Base-by-base conservation (phyloP, 2,329 filamentous ascomycete species). In the Epichloe typhina region DNA sequence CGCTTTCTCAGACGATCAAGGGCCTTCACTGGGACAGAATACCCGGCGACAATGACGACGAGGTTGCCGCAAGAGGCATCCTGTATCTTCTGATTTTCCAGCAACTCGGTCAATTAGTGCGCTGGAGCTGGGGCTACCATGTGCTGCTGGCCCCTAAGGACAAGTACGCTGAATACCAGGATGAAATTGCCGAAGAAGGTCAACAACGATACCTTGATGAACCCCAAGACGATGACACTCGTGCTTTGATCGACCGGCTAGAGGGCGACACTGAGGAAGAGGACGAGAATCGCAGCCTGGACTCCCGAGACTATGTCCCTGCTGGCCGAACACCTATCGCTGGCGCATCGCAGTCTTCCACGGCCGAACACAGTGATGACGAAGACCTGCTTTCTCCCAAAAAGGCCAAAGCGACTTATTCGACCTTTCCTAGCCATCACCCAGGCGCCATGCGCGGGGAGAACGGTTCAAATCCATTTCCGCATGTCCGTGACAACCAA, bases 111-210 rank as follows among this genome's bases (percentile, higher is more conserved):
- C 93, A 98, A 68, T 73, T 97, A 26, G 83, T 98, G 19, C 81
- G 93, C 53, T 98, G 93, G 93, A 96, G 88, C 55, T 98, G 93
- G 93, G 93, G 93, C 11, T 97, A 95, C 66, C 89, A 95, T 60
- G 83, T 97, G 38, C 74, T 98, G 17, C 74, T 98, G n/a, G 90
- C 90, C 17, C 88, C 91, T 17, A 85, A 88, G 57, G 81, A 84
- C 46, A 79, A 78, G 55, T 88, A 87, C 60, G 72, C 76, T 12
- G 80, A 86, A 49, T 83, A 86, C 52, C 73, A 78, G 47, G 60
- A 74, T 36, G 70, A 78, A 52, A 65, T 71, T 13, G 62, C 69
- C 17, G 78, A 80, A 58, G 75, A 77, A 69, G 79, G 84, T 15
- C 72, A 80, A 53, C 83, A 82, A 61, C 71, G 68, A 50, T 77